phyloP scores from a whole-genome alignment of 139 green algal species.

The Chlorella vulgaris region DNA sequence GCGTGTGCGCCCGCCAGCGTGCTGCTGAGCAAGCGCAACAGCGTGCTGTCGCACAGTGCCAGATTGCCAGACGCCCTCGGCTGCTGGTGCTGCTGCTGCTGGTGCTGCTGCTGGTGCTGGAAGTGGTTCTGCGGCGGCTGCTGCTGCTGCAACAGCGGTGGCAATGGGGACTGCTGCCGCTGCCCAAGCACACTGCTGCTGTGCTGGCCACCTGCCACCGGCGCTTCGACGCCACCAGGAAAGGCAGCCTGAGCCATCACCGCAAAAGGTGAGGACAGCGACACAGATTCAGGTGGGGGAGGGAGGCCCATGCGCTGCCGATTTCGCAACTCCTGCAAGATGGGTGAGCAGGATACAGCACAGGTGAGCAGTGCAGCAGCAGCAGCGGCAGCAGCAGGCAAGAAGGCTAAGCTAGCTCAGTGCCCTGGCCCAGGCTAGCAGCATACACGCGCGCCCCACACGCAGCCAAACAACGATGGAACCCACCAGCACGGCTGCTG shows the following conservation, averaged over 20 bases:
- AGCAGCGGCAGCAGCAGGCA: too few species aligned
- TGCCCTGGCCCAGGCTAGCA: too few species aligned
- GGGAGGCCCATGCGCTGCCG: constrained; percentile 10
- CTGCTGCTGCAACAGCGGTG: neutral
- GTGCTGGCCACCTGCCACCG: too few species aligned
- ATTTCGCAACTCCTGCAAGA: constrained; percentile 2
- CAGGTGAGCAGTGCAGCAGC: neutral
- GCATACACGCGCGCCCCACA: too few species aligned
- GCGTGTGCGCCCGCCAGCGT: neutral
- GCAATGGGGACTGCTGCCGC: too few species aligned
- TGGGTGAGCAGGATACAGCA: neutral
- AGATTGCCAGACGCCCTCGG: neutral
- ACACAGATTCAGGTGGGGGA: neutral
- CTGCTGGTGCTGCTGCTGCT: neutral
- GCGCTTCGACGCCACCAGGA: neutral
- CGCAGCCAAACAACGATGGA: too few species aligned
- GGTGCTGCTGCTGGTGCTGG: neutral
- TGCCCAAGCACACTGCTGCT: too few species aligned
- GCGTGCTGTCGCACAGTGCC: constrained; percentile 10
- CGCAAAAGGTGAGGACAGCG: constrained; percentile 11
- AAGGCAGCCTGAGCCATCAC: constrained; percentile 6
- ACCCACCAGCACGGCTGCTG: too few species aligned
- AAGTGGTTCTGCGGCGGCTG: neutral
- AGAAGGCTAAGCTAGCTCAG: too few species aligned
- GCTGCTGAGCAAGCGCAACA: constrained; percentile 21